Evolutionary conservation across 2,329 filamentous ascomycete genomes (phyloP), one percentile per base, ranked within the genome.

Genomic region (Colletotrichum agaves): DNA sequence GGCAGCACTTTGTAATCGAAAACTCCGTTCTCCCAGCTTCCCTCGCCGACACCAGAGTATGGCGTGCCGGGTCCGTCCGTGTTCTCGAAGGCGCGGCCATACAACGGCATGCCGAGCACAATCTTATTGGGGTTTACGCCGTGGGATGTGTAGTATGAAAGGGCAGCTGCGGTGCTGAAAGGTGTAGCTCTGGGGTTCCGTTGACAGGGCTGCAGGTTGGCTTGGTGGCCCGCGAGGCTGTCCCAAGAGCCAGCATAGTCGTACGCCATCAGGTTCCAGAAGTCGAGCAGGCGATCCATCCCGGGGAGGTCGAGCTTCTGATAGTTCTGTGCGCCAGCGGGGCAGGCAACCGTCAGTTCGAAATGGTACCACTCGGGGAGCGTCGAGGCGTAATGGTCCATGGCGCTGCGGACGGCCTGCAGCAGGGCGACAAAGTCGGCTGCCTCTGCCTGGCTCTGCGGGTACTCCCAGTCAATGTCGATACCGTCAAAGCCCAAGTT

Each of bases 1-100:
- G 95, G 95, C 53, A 98, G 84, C 31, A 84, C 89, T 83, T 97
- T 98, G 84, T 91, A 98, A 78, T 98, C 94, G 83, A 92, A 93
- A 1, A 97, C 88, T 1, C 94, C 94, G 7, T 86, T 83, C 81
- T 98, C 94, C 91, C 92, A 98, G 62, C 87, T 92, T 0, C 94
- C 95, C 61, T 90, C 84, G 1, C 94, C 94, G 8, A 93, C 84
- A 6, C 93, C 94, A 55, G 78, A 86, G 79, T 86, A 98, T 0
- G 87, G 80, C 35, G 83, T 78, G 1, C 95, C 95, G 0, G 88
- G 86, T 0, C 94, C 94, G 27, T 91, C 85, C 0, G 95, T 98
- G 71, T 89, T 87, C 72, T 89, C 85, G 77, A 98, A 98, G 0
- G 93, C 89, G 39, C 94, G 91, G 1, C 95, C 95, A 76, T 98